phyloP scores from a whole-genome alignment of 2,329 filamentous ascomycete genomes.

The Alternaria infectoria region DNA sequence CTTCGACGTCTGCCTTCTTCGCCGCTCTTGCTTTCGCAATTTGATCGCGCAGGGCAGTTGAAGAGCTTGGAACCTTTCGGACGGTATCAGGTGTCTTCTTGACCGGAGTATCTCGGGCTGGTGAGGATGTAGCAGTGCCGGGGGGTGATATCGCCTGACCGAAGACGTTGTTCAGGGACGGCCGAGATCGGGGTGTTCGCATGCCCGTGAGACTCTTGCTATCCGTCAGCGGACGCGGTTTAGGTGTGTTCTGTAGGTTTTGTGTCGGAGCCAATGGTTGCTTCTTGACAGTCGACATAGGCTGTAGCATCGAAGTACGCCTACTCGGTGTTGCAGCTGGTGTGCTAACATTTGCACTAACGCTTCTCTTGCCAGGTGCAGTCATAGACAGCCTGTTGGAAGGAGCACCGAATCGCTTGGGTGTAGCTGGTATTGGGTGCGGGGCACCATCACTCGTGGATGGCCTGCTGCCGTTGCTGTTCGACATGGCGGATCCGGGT shows the following conservation, averaged over 20 bases:
- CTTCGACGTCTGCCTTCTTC: conserved; percentile 49
- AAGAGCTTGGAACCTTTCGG: conserved; percentile 68
- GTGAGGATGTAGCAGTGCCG: conserved; percentile 29
- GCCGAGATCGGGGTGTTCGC: conserved; percentile 40
- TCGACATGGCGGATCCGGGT: conserved; percentile 66
- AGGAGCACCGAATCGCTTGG: conserved; percentile 22
- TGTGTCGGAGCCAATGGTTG: conserved; percentile 34
- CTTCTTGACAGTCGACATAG: conserved; percentile 40
- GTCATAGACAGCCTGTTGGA: conserved; percentile 41
- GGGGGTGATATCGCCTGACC: conserved; percentile 42
- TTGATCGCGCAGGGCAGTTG: conserved; percentile 80
- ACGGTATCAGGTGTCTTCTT: conserved; percentile 43
- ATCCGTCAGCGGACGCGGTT: conserved; percentile 37
- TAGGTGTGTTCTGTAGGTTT: conserved; percentile 36
- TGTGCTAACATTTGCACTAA: conserved; percentile 38
- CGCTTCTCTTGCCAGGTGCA: conserved; percentile 44
- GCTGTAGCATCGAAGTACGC: conserved; percentile 41
- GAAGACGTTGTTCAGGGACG: conserved; percentile 44
- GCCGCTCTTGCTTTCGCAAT: conserved; percentile 93
- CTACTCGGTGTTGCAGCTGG: conserved; percentile 39
- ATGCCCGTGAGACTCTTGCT: conserved; percentile 45
- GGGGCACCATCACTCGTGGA: conserved; percentile 52
- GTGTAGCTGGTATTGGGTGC: conserved; percentile 39
- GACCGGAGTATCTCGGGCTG: conserved; percentile 18
- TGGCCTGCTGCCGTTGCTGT: conserved; percentile 60